phyloP scores from a whole-genome alignment of 202 grass and related monocot genomes.

The Carex sylvatica region DNA sequence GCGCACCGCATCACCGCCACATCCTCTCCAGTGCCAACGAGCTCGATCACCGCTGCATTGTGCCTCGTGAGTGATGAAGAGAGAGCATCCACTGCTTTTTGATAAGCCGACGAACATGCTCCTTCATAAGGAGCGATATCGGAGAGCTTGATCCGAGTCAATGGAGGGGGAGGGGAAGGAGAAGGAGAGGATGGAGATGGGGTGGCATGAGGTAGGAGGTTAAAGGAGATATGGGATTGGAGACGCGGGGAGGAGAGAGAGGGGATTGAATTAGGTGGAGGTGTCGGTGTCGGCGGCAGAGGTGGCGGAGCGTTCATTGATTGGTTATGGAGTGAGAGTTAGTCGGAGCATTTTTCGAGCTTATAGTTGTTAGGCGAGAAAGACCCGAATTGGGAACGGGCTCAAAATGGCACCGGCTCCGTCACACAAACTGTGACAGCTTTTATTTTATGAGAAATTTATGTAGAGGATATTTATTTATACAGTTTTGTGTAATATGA shows the following conservation, averaged over 20 bases:
- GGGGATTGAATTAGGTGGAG: neutral
- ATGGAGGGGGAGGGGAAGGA: slow-evolving; percentile 4
- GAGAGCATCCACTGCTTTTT: slow-evolving; percentile 41
- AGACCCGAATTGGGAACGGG: no score
- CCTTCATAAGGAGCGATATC: slow-evolving; percentile 60
- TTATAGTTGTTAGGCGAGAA: neutral
- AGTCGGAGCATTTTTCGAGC: neutral
- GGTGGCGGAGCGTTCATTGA: slow-evolving; percentile 7
- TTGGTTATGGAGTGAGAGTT: neutral
- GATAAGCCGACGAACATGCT: slow-evolving; percentile 28
- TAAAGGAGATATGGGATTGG: neutral
- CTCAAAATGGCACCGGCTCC: no score
- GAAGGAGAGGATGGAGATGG: neutral
- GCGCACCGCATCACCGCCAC: slow-evolving; percentile 58
- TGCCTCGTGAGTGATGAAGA: slow-evolving; percentile 52
- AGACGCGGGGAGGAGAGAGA: neutral
- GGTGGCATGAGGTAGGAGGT: neutral
- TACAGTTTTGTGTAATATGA: no score
- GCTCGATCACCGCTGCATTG: slow-evolving; percentile 53
- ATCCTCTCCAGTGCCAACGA: slow-evolving; percentile 36
- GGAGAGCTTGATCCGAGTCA: slow-evolving; percentile 52
- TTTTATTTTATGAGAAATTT: no score
- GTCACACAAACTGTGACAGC: no score
- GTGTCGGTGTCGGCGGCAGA: neutral
- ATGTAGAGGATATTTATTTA: no score